These are phyloP conservation scores for Aegilops speltoides DNA, from an alignment of 176 grass and related monocot genomes.

Conservation along the genomic window DNA sequence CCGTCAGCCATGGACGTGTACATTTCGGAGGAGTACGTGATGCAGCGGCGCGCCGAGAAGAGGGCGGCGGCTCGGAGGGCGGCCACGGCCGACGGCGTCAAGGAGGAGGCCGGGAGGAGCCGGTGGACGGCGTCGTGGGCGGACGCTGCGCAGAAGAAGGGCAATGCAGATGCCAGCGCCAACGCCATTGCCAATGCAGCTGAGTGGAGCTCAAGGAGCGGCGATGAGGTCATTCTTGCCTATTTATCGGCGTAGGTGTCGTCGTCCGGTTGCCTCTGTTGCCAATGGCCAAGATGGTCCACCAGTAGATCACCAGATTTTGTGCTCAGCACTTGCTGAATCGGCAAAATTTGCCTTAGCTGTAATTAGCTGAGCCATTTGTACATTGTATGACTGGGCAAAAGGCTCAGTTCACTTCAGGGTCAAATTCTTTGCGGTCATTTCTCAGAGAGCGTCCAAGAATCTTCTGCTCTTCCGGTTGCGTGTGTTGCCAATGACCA, in stretches of 20 bases:
- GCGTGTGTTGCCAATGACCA: too few relatives aligned
- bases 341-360: not conserved
- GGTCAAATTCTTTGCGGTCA: not conserved
- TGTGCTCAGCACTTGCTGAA: not conserved
- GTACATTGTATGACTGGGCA: not conserved
- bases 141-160: conserved; percentile 5
- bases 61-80: conserved; percentile 20
- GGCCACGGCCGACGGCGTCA: not conserved
- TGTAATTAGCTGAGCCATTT: not conserved
- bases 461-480: not conserved
- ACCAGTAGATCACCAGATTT: not conserved
- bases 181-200: not conserved
- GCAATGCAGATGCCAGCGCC: not conserved
- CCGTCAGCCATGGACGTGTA: conserved; percentile 69
- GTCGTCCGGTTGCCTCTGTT: not conserved
- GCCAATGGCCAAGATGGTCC: not conserved
- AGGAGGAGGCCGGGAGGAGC: conserved; percentile 1
- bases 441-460: not conserved
- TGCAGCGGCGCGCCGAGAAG: conserved; percentile 57
- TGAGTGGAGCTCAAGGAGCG: not conserved
- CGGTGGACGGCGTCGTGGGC: conserved; percentile 30
- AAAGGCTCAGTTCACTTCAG: not conserved
- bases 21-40: conserved; percentile 75
- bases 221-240: conserved; percentile 19
- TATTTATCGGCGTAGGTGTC: conserved; percentile 41